Percentiles rank a stretch among this genome's conserved stretches.
Evolutionary conservation across 345 rosid species (phyloP).

Genomic region (Murraya paniculata): DNA sequence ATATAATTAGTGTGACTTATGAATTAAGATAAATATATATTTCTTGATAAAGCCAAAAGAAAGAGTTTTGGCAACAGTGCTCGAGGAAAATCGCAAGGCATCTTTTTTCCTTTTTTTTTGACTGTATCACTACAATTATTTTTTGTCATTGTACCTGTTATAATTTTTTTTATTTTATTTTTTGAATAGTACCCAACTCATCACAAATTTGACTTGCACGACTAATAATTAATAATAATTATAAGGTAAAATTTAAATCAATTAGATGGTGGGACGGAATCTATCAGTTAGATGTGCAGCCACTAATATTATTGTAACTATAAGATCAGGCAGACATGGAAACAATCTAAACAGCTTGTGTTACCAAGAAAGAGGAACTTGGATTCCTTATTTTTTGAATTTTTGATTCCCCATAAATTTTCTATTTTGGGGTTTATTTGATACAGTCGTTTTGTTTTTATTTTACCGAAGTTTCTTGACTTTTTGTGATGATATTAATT

Average conservation of each 20-base stretch:
- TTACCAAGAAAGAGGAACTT: slow-evolving; percentile 26
- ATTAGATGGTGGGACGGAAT: slow-evolving; percentile 9
- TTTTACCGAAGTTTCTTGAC: slow-evolving; percentile 2
- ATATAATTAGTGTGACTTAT: not conserved
- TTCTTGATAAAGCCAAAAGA: not conserved
- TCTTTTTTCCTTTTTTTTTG: not conserved
- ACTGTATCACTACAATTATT: too few relatives aligned
- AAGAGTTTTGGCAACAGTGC: not conserved
- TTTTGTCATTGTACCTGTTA: too few relatives aligned
- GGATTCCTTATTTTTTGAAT: slow-evolving; percentile 2
- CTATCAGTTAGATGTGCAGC: slow-evolving; percentile 18
- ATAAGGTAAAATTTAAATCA: not conserved
- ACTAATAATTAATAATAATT: not conserved
- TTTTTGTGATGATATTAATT: not conserved
- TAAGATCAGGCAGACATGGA: slow-evolving; percentile 15
- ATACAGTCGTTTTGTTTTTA: slow-evolving; percentile 9
- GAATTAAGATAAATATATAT: not conserved
- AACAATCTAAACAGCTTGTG: slow-evolving; percentile 22
- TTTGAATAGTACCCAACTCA: not conserved
- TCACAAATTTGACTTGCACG: not conserved
- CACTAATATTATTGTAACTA: not conserved
- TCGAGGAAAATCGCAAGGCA: not conserved
- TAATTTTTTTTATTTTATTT: too few relatives aligned
- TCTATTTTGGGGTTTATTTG: slow-evolving; percentile 29
- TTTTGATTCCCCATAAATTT: not conserved